Evolutionary conservation across 192 early-diverging fungal species (phyloP), one percentile per base, ranked within the genome.

Genomic region (Gaertneriomyces semiglobifer): DNA sequence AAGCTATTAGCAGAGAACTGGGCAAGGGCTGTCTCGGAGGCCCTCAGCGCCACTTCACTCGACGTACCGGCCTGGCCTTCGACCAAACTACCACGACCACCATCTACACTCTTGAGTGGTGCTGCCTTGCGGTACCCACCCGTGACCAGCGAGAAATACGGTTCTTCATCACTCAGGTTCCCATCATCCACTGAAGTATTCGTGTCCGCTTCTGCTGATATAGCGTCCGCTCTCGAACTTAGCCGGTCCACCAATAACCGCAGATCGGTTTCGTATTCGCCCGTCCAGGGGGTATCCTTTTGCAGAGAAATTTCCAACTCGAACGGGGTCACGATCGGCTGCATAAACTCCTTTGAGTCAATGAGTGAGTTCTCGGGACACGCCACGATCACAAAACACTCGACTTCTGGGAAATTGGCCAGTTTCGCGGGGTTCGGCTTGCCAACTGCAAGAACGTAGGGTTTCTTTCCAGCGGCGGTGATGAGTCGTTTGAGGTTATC

Each of bases 401-500:
- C 89, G 54, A 98, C 92, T 75, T 99, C 96, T 68, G 92, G 83
- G 65, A 99, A 98, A 59, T 99, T 99, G 41, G 90, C 96, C 74
- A 99, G 87, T 73, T 99, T 99, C 55, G 92, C 90, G 1, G 93
- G 90, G 62, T 92, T 95, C 10, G 95, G 87, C 64, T 98, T 97
- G 50, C 96, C 96, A 69, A 99, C 91, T 2, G 90, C 88, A 63
- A 94, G 88, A 19, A 92, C 73, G 66, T 96, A 93, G 7, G 82
- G 81, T 71, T 96, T 96, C 64, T 89, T 91, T 16, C 89, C 88
- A 41, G 81, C 80, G 3, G 77, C 67, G 7, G 76, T 77, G 50
- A 96, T 86, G 52, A 95, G 67, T 20, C 77, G 71, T 77, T 98
- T 94, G 33, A 98, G 66, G 45, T 85, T 75, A 38, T 88, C 78